These are phyloP conservation scores for Candida tallmaniae DNA, from an alignment of 805 yeast species.

Conservation along the genomic window DNA sequence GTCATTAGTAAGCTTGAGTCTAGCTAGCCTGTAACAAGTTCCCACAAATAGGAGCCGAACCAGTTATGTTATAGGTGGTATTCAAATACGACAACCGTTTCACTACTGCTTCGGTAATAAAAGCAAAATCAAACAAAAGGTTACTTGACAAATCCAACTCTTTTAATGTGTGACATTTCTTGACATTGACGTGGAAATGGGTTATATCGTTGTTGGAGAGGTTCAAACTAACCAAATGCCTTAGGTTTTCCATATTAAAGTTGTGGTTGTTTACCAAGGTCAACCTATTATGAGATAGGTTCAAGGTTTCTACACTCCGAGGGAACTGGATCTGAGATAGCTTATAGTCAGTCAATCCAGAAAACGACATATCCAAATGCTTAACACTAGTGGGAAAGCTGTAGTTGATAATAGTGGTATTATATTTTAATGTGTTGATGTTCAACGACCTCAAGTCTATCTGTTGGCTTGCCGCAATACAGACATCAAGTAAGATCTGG, in stretches of 20 bases:
- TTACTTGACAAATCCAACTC: constrained; percentile 18
- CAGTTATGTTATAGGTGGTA: no score
- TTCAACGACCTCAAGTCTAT: constrained; percentile 1
- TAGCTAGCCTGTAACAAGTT: no score
- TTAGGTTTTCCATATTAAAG: constrained; percentile 11
- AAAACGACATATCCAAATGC: constrained; percentile 24
- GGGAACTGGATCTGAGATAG: constrained; percentile 19
- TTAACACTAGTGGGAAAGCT: constrained; percentile 7
- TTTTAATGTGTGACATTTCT: constrained; percentile 10
- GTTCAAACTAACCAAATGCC: constrained; percentile 13
- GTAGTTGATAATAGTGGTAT: neutral
- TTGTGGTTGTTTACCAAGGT: constrained; percentile 12
- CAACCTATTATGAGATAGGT: constrained; percentile 25
- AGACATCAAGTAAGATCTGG: constrained; percentile 1
- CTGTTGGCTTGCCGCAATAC: neutral
- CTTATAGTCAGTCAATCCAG: constrained; percentile 17
- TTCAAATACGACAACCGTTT: no score
- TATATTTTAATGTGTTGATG: neutral
- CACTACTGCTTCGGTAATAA: no score
- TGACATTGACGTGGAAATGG: constrained; percentile 7
- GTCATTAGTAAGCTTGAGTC: no score
- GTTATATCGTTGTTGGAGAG: constrained; percentile 24
- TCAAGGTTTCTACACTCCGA: constrained; percentile 13
- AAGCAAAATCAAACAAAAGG: constrained; percentile 1
- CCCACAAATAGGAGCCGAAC: no score